A percentile compares a stretch with the other conserved stretches of the same genome.
Evolutionary conservation across 2,329 filamentous ascomycete genomes (phyloP).

Genomic region (Stagonosporopsis cucurbitacearum): DNA sequence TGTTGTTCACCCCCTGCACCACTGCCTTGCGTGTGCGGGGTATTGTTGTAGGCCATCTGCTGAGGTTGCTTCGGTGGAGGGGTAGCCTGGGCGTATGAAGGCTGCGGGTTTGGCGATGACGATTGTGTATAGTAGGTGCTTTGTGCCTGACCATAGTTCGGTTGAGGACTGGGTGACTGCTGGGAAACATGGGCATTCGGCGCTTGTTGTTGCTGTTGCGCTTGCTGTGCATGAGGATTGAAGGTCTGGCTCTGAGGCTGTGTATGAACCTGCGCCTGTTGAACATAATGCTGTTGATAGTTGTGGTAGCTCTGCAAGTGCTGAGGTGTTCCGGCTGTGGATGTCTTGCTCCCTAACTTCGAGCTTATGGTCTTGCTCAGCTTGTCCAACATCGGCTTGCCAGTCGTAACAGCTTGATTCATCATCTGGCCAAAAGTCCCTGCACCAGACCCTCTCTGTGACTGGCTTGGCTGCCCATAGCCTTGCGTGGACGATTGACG

Average conservation of each 20-base stretch:
- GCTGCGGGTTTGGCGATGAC: slow-evolving; percentile 15
- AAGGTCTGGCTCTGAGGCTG: slow-evolving; percentile 26
- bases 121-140: slow-evolving; percentile 39
- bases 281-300: slow-evolving; percentile 39
- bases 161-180: slow-evolving; percentile 35
- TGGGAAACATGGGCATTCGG: slow-evolving; percentile 32
- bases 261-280: slow-evolving; percentile 26
- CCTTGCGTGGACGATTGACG: slow-evolving; percentile 27
- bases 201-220: slow-evolving; percentile 23
- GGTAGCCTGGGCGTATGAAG: slow-evolving; percentile 18
- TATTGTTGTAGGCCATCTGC: slow-evolving; percentile 18
- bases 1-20: slow-evolving; percentile 12
- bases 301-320: slow-evolving; percentile 42
- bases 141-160: slow-evolving; percentile 33
- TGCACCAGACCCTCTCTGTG: slow-evolving; percentile 26
- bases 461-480: slow-evolving; percentile 21
- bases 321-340: slow-evolving; percentile 31
- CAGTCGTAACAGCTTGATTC: slow-evolving; percentile 45
- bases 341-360: slow-evolving; percentile 38
- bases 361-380: slow-evolving; percentile 47
- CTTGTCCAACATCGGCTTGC: slow-evolving; percentile 48
- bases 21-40: slow-evolving; percentile 23
- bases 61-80: slow-evolving; percentile 26
- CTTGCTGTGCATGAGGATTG: slow-evolving; percentile 23
- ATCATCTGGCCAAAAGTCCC: slow-evolving; percentile 41